Percentiles rank a stretch among this genome's conserved stretches.
These are phyloP conservation scores for Russula virescens DNA, from an alignment of 768 basidiomycete species.

Conservation along the genomic window DNA sequence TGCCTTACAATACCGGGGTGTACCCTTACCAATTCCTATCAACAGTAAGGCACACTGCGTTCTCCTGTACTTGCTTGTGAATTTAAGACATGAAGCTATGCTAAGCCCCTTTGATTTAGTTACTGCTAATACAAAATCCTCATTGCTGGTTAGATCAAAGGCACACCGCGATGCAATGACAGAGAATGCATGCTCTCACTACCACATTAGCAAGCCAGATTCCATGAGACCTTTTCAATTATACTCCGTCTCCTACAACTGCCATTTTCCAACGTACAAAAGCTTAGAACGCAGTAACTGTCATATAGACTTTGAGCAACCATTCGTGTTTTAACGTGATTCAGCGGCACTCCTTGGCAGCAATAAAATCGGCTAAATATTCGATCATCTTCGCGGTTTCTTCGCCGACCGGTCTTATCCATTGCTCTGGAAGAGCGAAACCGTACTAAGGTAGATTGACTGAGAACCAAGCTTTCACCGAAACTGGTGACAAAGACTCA, in stretches of 20 bases:
- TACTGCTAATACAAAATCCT: no score
- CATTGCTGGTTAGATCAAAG: no score
- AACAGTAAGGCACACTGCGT: no score
- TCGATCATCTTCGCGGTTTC: slow-evolving; percentile 62
- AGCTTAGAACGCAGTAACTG: background rate
- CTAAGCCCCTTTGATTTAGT: no score
- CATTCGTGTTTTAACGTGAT: background rate
- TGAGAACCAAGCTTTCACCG: background rate
- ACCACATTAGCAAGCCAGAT: no score
- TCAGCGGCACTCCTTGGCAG: slow-evolving; percentile 30
- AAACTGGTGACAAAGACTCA: slow-evolving; percentile 31
- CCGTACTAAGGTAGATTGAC: slow-evolving; percentile 50
- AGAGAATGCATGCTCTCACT: no score
- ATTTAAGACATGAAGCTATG: no score
- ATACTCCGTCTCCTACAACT: background rate
- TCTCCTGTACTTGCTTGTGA: no score
- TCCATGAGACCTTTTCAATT: background rate
- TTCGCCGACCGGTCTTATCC: slow-evolving; percentile 76
- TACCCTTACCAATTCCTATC: no score
- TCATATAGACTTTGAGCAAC: background rate
- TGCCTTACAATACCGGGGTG: no score
- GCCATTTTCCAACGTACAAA: background rate
- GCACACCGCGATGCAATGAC: no score
- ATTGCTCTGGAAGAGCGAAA: slow-evolving; percentile 62
- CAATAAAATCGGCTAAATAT: slow-evolving; percentile 65